phyloP scores from a whole-genome alignment of 495 filamentous ascomycete species.

The Aspergillus diversus region DNA sequence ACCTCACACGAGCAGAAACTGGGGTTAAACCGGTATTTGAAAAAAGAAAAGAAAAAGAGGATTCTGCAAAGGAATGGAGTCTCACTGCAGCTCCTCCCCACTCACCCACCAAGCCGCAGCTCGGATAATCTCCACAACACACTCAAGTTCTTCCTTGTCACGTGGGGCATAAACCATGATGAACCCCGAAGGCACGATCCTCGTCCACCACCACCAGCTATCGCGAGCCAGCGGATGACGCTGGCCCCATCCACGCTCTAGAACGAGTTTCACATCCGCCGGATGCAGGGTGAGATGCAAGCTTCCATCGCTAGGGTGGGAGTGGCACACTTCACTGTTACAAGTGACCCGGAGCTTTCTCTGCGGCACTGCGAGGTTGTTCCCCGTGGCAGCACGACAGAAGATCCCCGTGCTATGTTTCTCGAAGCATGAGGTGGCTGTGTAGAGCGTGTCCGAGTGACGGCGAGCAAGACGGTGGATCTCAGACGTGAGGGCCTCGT shows the following conservation, averaged over 20 bases:
- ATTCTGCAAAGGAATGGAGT: not conserved
- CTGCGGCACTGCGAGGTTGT: not conserved
- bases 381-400: conserved; percentile 40
- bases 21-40: too few species aligned
- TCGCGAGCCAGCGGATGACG: conserved; percentile 76
- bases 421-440: conserved; percentile 74
- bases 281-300: conserved; percentile 81
- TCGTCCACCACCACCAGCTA: conserved; percentile 45
- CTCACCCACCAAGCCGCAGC: conserved; percentile 72
- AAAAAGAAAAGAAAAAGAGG: not conserved
- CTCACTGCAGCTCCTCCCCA: conserved; percentile 34
- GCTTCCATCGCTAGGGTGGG: conserved; percentile 70
- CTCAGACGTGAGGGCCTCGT: conserved; percentile 49
- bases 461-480: conserved; percentile 54
- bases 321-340: conserved; percentile 80
- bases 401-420: conserved; percentile 80
- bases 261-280: conserved; percentile 69
- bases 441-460: conserved; percentile 55
- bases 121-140: conserved; percentile 68
- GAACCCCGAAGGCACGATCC: conserved; percentile 70
- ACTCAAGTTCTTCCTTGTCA: conserved; percentile 62
- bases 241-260: conserved; percentile 81
- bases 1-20: too few species aligned
- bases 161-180: conserved; percentile 82
- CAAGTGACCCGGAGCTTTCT: conserved; percentile 29